phyloP scores from a whole-genome alignment of 139 green algal species.

The Gonium pectorale region DNA sequence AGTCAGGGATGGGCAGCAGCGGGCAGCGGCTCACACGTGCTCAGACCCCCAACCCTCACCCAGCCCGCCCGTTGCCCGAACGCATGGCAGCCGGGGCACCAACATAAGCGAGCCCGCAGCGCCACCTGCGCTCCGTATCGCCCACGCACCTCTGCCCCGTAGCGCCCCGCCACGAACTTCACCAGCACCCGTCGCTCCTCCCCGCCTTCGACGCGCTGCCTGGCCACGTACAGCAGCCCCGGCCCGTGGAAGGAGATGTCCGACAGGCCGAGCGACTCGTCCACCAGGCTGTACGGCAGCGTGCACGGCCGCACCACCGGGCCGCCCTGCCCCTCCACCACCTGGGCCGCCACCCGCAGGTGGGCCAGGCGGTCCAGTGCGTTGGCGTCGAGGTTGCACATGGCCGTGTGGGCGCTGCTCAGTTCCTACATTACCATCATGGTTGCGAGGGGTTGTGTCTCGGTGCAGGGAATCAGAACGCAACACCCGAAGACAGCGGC shows the following conservation, averaged over 20 bases:
- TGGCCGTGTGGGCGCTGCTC: neutral
- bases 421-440: neutral
- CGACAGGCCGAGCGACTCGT: neutral
- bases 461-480: too few species aligned
- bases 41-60: too few species aligned
- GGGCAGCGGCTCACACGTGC: too few species aligned
- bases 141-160: neutral
- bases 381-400: neutral
- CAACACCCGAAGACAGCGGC: too few species aligned
- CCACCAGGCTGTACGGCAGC: constrained; percentile 15
- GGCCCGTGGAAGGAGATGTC: neutral
- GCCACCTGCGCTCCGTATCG: too few species aligned
- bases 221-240: neutral
- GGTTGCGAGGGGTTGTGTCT: too few species aligned
- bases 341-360: neutral
- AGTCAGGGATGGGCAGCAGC: neutral
- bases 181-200: neutral
- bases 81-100: too few species aligned
- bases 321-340: neutral
- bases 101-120: too few species aligned
- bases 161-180: constrained; percentile 14
- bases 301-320: neutral
- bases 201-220: neutral
- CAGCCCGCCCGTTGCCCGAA: too few species aligned
- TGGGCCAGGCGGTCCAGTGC: neutral